These are phyloP conservation scores for Ophiostoma himal-ulmi DNA, from an alignment of 2,329 filamentous ascomycete genomes.

Conservation along the genomic window DNA sequence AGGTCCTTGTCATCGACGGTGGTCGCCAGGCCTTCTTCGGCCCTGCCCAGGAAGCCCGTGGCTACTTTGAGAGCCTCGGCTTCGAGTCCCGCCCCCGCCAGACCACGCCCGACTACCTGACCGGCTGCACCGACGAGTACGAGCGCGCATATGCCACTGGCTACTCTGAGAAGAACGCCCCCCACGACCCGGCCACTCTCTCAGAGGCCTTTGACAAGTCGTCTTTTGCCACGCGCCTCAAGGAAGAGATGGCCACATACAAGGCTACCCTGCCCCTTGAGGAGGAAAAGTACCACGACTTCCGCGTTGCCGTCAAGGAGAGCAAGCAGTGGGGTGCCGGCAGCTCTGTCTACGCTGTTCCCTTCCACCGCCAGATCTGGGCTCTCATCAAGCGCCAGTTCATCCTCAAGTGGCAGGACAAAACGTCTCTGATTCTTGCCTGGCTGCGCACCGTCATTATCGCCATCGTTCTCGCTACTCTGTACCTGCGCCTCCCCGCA, in stretches of 20 bases:
- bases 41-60: slow-evolving; percentile 57
- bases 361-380: slow-evolving; percentile 78
- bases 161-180: slow-evolving; percentile 58
- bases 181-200: slow-evolving; percentile 61
- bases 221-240: slow-evolving; percentile 48
- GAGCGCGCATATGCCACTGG: slow-evolving; percentile 71
- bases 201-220: slow-evolving; percentile 66
- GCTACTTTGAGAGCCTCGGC: slow-evolving; percentile 71
- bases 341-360: slow-evolving; percentile 74
- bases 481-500: slow-evolving; percentile 65
- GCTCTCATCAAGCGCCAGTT: slow-evolving; percentile 80
- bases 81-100: slow-evolving; percentile 69
- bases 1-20: slow-evolving; percentile 73
- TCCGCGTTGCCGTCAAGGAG: slow-evolving; percentile 67
- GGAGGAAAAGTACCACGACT: slow-evolving; percentile 66
- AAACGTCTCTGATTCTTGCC: slow-evolving; percentile 66
- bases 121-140: slow-evolving; percentile 76
- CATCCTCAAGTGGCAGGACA: slow-evolving; percentile 78
- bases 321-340: slow-evolving; percentile 67
- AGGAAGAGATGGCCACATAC: slow-evolving; percentile 64
- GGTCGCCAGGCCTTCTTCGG: slow-evolving; percentile 74
- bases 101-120: slow-evolving; percentile 76
- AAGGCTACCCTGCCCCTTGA: slow-evolving; percentile 58
- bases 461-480: slow-evolving; percentile 71
- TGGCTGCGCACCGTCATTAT: slow-evolving; percentile 65